phyloP scores from a whole-genome alignment of 257 asterid genomes.

The Scutellaria galericulata region DNA sequence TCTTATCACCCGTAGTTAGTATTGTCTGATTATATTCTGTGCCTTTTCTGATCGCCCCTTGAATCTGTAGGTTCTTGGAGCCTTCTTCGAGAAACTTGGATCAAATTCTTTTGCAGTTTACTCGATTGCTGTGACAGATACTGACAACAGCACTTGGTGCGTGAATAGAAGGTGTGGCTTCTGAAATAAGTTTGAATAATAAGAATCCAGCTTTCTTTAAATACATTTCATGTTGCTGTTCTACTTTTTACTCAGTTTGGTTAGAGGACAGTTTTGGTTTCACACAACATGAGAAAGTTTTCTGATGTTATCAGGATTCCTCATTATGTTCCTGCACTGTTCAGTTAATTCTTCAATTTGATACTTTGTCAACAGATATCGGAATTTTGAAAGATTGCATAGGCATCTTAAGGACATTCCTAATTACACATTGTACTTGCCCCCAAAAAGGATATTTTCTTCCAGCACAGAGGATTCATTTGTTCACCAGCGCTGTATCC shows the following conservation, averaged over 20 bases:
- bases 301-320: slow-evolving; percentile 30
- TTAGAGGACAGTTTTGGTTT: slow-evolving; percentile 16
- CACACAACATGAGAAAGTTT: slow-evolving; percentile 14
- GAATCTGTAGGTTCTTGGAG: slow-evolving; percentile 78
- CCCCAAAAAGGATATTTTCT: slow-evolving; percentile 95
- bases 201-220: not conserved
- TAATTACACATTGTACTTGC: slow-evolving; percentile 83
- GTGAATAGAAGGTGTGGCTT: slow-evolving; percentile 83
- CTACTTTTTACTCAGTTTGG: slow-evolving; percentile 5
- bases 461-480: slow-evolving; percentile 89
- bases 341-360: slow-evolving; percentile 31
- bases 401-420: slow-evolving; percentile 91
- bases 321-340: slow-evolving; percentile 21
- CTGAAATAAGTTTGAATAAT: slow-evolving; percentile 17
- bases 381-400: slow-evolving; percentile 92
- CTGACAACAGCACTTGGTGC: slow-evolving; percentile 72
- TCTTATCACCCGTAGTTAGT: slow-evolving; percentile 25
- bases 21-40: slow-evolving; percentile 31
- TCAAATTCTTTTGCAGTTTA: slow-evolving; percentile 91
- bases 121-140: slow-evolving; percentile 81
- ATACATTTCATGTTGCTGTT: slow-evolving; percentile 1
- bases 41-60: slow-evolving; percentile 41
- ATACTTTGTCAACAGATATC: slow-evolving; percentile 60
- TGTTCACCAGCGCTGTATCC: slow-evolving; percentile 92
- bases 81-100: slow-evolving; percentile 87